phyloP scores from a whole-genome alignment of 805 yeast genomes.

The Metschnikowia colocasiae region DNA sequence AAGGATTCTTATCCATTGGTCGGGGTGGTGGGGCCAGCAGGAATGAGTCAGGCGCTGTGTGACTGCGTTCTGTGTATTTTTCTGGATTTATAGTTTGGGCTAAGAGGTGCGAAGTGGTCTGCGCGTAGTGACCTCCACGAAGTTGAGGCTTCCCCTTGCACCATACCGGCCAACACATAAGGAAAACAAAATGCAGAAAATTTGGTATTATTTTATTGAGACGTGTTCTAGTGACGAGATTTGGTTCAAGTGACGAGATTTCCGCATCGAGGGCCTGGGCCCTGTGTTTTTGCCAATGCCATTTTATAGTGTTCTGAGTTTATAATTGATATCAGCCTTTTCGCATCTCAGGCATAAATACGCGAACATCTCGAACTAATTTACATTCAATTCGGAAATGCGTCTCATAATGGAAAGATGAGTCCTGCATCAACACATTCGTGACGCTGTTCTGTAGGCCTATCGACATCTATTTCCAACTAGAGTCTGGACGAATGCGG shows the following conservation, averaged over 20 bases:
- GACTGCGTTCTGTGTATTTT: slow-evolving; percentile 4
- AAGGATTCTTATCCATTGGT: slow-evolving; percentile 1
- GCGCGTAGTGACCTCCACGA: background rate
- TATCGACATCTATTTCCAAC: too few relatives aligned
- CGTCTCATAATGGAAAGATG: background rate
- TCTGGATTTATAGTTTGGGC: background rate
- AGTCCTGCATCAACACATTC: background rate
- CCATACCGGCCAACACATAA: background rate
- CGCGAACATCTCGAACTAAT: background rate
- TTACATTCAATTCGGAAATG: background rate
- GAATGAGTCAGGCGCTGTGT: background rate
- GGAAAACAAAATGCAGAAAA: background rate
- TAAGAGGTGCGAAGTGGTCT: background rate
- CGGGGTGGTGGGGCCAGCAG: background rate
- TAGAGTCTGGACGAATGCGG: too few relatives aligned
- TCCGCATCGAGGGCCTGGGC: too few relatives aligned
- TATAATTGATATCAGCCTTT: background rate
- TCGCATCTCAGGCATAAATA: background rate
- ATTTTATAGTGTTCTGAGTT: too few relatives aligned
- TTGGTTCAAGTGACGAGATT: too few relatives aligned
- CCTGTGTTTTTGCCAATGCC: too few relatives aligned
- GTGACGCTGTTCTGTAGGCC: background rate
- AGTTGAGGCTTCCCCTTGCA: background rate
- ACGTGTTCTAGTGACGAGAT: too few relatives aligned
- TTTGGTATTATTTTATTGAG: too few relatives aligned